Evolutionary conservation across 805 yeast genomes (phyloP), one percentile per base, ranked within the genome.

Genomic region (Sugiyamaella qingdaonensis): DNA sequence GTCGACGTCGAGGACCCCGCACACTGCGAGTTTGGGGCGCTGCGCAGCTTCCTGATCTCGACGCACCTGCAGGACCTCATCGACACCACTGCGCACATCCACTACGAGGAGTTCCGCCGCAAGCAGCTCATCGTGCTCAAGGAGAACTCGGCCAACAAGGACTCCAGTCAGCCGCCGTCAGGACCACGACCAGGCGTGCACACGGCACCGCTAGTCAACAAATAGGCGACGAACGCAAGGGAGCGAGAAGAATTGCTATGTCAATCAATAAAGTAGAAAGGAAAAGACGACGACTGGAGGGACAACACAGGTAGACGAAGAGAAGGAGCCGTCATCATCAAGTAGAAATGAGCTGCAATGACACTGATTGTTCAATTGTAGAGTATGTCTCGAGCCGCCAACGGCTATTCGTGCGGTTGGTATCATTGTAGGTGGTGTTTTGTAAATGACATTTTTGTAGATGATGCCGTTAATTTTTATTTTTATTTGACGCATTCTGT

Each of bases 61-160:
- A 89, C 98, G 8, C 97, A 94, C 70, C 77, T 94, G 65, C 97
- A 90, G 70, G 98, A 92, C 69, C 82, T 94, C 69, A 91, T 94
- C 64, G 99, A 94, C 71, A 82, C 96, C 10, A 94, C 99, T 2
- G 76, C 95, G 1, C 76, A 81, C 60, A 78, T 83, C 51, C 98
- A 94, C 70, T 94, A 94, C 71, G 99, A 94, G 75, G 78, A 83
- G 51, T 94, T 91, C 75, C 85, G 99, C 73, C 78, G 96, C 18
- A 90, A 91, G 72, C 99, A 94, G 74, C 82, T 94, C 70, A 82
- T 90, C 55, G 95, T 96, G 8, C 78, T 94, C 71, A 91, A 92
- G 73, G 98, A 92, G 73, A 89, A 86, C 69, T 57, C 67, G 29
- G 27, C 45, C 41, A 36, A 46, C n/a, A 31, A 33, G 41, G 44